phyloP scores from a whole-genome alignment of 176 grass and related monocot species.

The Oryza meridionalis region DNA sequence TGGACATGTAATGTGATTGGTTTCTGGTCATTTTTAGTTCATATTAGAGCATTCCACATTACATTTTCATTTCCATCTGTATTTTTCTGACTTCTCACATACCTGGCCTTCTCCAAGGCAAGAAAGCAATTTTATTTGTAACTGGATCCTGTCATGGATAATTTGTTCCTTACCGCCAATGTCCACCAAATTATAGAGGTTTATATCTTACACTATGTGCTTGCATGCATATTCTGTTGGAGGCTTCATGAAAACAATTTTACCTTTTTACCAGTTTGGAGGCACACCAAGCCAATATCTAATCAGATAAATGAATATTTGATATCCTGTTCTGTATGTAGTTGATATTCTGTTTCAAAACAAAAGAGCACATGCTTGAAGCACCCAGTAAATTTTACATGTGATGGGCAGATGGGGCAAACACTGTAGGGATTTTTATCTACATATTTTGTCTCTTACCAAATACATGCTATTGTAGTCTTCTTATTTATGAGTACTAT shows the following conservation, averaged over 20 bases:
- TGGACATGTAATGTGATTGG: not conserved
- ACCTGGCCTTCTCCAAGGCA: constrained; percentile 15
- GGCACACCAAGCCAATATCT: not conserved
- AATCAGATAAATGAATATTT: not conserved
- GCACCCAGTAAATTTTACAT: not conserved
- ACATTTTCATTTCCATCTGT: not conserved
- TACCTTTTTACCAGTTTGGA: constrained; percentile 2
- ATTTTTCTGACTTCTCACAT: constrained; percentile 6
- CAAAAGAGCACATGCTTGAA: not conserved
- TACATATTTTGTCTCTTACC: not conserved
- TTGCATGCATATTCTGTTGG: not conserved
- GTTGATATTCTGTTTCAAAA: not conserved
- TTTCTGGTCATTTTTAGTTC: not conserved
- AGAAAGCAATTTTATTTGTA: not conserved
- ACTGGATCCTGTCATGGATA: not conserved
- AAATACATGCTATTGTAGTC: too few relatives aligned
- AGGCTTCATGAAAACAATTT: not conserved
- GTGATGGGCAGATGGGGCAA: not conserved
- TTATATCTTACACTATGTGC: not conserved
- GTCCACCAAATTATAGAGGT: constrained; percentile 8
- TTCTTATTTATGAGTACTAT: not conserved
- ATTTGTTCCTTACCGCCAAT: constrained; percentile 19
- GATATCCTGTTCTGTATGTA: not conserved
- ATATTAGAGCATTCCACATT: not conserved
- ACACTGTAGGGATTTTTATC: not conserved